These are phyloP conservation scores for Plectosphaerella plurivora DNA, from an alignment of 2,329 filamentous ascomycete genomes.

Conservation along the genomic window DNA sequence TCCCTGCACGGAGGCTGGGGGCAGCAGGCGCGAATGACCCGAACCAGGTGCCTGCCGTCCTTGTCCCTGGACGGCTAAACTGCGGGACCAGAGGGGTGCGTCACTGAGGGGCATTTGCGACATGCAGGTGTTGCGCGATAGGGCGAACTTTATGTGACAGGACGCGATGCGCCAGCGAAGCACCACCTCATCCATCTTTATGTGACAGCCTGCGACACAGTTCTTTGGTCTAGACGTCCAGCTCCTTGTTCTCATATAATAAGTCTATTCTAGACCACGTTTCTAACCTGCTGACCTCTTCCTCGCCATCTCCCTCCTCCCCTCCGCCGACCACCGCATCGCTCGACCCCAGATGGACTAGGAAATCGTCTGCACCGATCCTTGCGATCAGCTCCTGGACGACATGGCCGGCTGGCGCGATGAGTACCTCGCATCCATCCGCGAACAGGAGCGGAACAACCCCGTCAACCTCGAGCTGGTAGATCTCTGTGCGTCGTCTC, in stretches of 20 bases:
- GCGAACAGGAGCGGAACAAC: conserved; percentile 65
- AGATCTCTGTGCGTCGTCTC: conserved; percentile 62
- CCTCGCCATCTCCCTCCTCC: background rate
- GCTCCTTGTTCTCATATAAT: no score
- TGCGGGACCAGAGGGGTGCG: conserved; percentile 5
- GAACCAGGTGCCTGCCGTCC: conserved; percentile 6
- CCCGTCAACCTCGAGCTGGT: conserved; percentile 63
- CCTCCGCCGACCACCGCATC: background rate
- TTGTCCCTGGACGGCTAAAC: conserved; percentile 6
- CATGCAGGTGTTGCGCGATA: background rate
- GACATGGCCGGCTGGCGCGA: conserved; percentile 68
- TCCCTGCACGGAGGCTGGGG: background rate
- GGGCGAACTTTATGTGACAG: background rate
- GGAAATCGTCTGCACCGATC: conserved; percentile 1
- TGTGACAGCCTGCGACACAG: background rate
- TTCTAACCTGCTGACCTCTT: no score
- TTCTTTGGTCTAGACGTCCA: background rate
- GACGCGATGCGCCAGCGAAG: background rate
- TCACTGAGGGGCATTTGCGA: conserved; percentile 5
- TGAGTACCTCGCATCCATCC: conserved; percentile 73
- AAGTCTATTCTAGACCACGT: no score
- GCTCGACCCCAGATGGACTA: conserved; percentile 1
- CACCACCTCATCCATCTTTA: background rate
- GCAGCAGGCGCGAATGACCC: background rate
- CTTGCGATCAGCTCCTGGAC: background rate